phyloP scores from a whole-genome alignment of 345 rosid genomes.

The Populus davidiana region DNA sequence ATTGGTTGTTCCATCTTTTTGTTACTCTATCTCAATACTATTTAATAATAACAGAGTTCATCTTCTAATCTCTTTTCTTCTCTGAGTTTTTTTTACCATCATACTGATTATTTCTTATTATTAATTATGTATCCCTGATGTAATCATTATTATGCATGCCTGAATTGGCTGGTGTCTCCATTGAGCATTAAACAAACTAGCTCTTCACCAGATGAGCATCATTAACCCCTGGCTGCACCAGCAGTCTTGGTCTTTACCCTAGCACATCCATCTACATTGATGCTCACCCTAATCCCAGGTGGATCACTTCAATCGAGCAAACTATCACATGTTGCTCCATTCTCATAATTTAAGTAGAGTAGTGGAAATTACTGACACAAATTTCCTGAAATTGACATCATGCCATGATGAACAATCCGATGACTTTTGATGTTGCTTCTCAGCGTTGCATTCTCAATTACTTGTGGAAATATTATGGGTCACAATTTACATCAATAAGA shows the following conservation, averaged over 20 bases:
- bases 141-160: not conserved
- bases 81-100: not conserved
- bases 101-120: not conserved
- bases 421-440: not conserved
- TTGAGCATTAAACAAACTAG: no score
- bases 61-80: no score
- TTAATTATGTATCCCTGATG: no score
- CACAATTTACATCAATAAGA: not conserved
- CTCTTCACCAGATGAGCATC: not conserved
- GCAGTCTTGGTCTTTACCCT: not conserved
- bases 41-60: not conserved
- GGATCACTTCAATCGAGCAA: not conserved
- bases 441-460: not conserved
- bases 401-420: not conserved
- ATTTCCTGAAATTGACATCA: not conserved
- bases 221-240: not conserved
- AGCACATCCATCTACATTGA: not conserved
- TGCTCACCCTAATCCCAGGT: not conserved
- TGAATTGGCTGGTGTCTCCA: not conserved
- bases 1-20: not conserved
- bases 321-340: not conserved
- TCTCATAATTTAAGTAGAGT: not conserved
- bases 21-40: not conserved
- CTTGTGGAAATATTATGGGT: not conserved
- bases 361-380: not conserved